A percentile compares a stretch with the other conserved stretches of the same genome.
These are phyloP conservation scores for Colletotrichum sojae DNA, from an alignment of 2,329 filamentous ascomycete genomes.

Conservation along the genomic window DNA sequence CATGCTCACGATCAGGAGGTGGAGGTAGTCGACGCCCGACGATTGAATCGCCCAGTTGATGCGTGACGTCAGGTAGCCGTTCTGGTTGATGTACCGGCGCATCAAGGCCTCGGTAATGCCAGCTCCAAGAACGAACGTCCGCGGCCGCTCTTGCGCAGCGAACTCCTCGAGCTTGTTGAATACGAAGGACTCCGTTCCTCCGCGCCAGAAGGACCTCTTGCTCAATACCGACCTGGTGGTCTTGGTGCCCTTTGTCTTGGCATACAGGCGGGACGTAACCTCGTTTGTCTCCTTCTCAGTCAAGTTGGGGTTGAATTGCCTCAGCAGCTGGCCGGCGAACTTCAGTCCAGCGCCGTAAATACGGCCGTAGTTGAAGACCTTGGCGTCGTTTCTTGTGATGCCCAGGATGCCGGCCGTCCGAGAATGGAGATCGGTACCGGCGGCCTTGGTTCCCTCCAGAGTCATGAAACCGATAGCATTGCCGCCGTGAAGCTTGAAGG, in stretches of 20 bases:
- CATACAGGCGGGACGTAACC: slow-evolving; percentile 86
- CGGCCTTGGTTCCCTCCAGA: slow-evolving; percentile 93
- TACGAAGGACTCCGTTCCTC: slow-evolving; percentile 96
- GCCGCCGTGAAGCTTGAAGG: slow-evolving; percentile 94
- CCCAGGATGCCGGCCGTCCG: slow-evolving; percentile 92
- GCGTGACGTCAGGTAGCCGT: slow-evolving; percentile 92
- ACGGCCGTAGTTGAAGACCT: slow-evolving; percentile 98
- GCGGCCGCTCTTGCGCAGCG: slow-evolving; percentile 91
- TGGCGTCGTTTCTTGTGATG: slow-evolving; percentile 95
- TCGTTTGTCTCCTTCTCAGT: slow-evolving; percentile 83
- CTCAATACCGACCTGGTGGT: slow-evolving; percentile 81
- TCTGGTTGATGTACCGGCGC: slow-evolving; percentile 87
- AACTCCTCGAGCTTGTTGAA: slow-evolving; percentile 99
- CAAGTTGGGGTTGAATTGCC: slow-evolving; percentile 92
- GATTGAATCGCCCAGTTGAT: slow-evolving; percentile 99
- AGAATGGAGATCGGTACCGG: slow-evolving; percentile 94
- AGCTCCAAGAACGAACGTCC: slow-evolving; percentile 92
- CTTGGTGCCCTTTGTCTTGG: slow-evolving; percentile 90
- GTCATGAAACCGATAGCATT: slow-evolving; percentile 99
- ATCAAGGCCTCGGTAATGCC: slow-evolving; percentile 97
- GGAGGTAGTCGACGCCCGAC: slow-evolving; percentile 95
- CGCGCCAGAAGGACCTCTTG: slow-evolving; percentile 90
- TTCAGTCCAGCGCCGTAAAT: slow-evolving; percentile 98
- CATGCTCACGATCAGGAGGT: slow-evolving; percentile 94
- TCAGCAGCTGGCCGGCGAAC: slow-evolving; percentile 89